Evolutionary conservation across 768 basidiomycete species (phyloP), one percentile per base, ranked within the genome.

Genomic region (Boletus edulis): DNA sequence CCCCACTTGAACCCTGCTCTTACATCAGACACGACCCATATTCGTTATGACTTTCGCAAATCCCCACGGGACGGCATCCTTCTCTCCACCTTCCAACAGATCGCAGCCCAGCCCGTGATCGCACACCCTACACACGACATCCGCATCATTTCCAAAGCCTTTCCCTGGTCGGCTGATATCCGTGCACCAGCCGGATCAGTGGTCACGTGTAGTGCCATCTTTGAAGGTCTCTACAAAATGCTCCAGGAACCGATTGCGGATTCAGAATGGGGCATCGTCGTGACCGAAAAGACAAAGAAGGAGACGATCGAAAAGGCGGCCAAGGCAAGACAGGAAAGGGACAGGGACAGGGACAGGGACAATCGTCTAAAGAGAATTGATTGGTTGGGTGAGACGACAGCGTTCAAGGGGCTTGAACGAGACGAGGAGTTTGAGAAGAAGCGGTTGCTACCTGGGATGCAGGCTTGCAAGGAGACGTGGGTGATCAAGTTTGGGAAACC

Each of bases 101-200:
- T 75, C 47, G 71, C 74, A 0, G 58, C 63, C 42, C 57, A 72
- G 17, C 70, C 67, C 41, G 82, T 78, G 2, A 68, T 76, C 24
- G 68, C 67, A 39, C 70, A 77, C 27, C 57, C 67, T 3, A 60
- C 66, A 9, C 1, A 56, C 1, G 61, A 69, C 4, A 58, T 86
- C 54, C 81, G 81, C 12, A 73, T 89, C 44, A 73, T 87, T 55
- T 85, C 78, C 15, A 81, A 80, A 51, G 67, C 76, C 4, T 87
- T 87, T 67, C 87, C 86, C 0, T 88, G 87, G 86, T 62, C 76
- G 5, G 77, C 86, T 60, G 80, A 85, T 18, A 79, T 89, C 55
- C 71, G 72, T 20, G 71, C 71, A 17, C 65, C 67, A 0, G 34
- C 58, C 0, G 66, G 68, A 5, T 60, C 70, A 3, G 32, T 62